Evolutionary conservation across 2,329 filamentous ascomycete species (phyloP), one percentile per base, ranked within the genome.

Genomic region (Fusarium acutatum): DNA sequence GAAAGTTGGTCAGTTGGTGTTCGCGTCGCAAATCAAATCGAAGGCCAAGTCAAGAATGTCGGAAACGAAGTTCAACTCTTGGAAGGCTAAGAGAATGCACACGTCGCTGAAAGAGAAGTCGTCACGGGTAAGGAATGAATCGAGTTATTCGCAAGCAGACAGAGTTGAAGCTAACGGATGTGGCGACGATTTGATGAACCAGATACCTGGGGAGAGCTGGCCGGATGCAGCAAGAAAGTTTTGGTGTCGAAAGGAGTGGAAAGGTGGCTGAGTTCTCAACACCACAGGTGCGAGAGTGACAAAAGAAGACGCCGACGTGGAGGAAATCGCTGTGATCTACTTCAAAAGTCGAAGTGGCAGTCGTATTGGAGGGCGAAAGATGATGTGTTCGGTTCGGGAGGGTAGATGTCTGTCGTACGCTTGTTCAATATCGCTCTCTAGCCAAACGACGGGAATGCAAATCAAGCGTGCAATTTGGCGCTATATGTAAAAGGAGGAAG

Each of bases 251-350:
- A 75, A 77, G 57, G 67, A 75, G 67, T 60, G 63, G 64, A 68
- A 62, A 54, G 71, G 69, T 76, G 73, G 69, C 72, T 67, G 62
- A 62, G 60, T 50, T 67, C 72, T 78, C 76, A 63, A 73, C 77
- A 78, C 76, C 76, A 69, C 77, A 72, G 76, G 77, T 76, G 76
- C 69, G 75, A 78, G 74, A 61, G 28, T 49, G 43, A 49, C 35
- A 70, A 68, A 62, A 64, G 38, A 54, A 57, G 54, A 60, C 28
- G 63, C 57, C 60, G 65, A 66, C 52, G 57, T 50, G 41, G 34
- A 28, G 41, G 52, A 64, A 57, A 60, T 64, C 59, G 53, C 54
- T 32, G 30, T 52, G 46, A 30, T 37, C 34, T 64, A 58, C 56
- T 32, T 46, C 32, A 26, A 70, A 30, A 49, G 38, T 67, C 30